These are phyloP conservation scores for Leptographium procerum DNA, from an alignment of 2,329 filamentous ascomycete genomes.

Conservation along the genomic window DNA sequence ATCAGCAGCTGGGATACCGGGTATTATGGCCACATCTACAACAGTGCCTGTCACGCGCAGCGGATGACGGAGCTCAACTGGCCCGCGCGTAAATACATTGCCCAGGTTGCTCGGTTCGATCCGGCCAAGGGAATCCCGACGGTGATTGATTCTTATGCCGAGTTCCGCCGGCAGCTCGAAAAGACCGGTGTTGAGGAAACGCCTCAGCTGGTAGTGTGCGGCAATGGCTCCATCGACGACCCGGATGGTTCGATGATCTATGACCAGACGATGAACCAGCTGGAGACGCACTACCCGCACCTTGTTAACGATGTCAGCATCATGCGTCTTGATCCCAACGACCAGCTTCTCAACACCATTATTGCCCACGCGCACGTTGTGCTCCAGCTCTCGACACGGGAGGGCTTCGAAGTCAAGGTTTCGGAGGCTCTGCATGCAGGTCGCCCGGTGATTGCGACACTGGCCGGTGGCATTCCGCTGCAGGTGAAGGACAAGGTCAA, in stretches of 20 bases:
- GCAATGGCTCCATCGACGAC: conserved; percentile 72
- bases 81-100: conserved; percentile 58
- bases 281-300: conserved; percentile 51
- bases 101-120: conserved; percentile 73
- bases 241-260: conserved; percentile 64
- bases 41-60: conserved; percentile 46
- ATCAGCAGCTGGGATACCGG: conserved; percentile 58
- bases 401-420: conserved; percentile 81
- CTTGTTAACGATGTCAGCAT: conserved; percentile 57
- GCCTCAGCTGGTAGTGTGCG: conserved; percentile 67
- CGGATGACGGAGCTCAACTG: conserved; percentile 47
- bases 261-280: conserved; percentile 56
- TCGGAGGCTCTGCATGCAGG: conserved; percentile 74
- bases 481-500: conserved; percentile 62
- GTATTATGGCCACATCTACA: conserved; percentile 68
- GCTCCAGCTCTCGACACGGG: conserved; percentile 68
- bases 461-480: conserved; percentile 68
- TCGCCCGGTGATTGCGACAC: conserved; percentile 64
- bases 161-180: conserved; percentile 53
- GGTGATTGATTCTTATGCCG: conserved; percentile 63
- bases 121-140: conserved; percentile 73
- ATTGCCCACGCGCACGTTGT: conserved; percentile 62
- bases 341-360: conserved; percentile 69
- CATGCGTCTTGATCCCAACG: conserved; percentile 65
- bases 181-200: conserved; percentile 37